phyloP scores from a whole-genome alignment of 2,329 filamentous ascomycete genomes.

The Aschersonia sp. region DNA sequence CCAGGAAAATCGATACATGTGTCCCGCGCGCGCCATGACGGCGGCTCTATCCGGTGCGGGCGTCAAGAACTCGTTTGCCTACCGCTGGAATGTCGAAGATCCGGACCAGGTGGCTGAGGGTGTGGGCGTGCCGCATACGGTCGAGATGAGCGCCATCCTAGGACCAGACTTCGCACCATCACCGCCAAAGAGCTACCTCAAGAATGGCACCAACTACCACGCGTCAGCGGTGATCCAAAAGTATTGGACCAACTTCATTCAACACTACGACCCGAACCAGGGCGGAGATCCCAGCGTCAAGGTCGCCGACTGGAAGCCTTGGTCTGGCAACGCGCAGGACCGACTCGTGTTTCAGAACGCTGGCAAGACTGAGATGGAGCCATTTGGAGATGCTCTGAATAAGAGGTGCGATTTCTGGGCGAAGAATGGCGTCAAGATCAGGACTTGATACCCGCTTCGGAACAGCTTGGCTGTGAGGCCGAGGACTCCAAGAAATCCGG shows the following conservation, averaged over 20 bases:
- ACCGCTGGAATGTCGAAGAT: conserved; percentile 56
- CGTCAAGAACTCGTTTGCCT: conserved; percentile 42
- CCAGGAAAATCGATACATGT: conserved; percentile 20
- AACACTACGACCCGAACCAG: conserved; percentile 48
- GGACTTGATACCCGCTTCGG: conserved; percentile 4
- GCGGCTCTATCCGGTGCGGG: conserved; percentile 15
- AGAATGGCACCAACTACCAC: conserved; percentile 33
- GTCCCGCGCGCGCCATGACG: conserved; percentile 17
- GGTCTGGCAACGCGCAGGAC: conserved; percentile 13
- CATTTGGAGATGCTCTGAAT: conserved; percentile 10
- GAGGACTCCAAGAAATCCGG: too few species aligned
- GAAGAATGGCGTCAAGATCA: conserved; percentile 7
- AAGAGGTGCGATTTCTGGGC: conserved; percentile 13
- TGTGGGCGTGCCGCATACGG: conserved; percentile 50
- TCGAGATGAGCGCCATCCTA: conserved; percentile 54
- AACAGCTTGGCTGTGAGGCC: too few species aligned
- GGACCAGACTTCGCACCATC: conserved; percentile 39
- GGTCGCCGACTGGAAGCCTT: conserved; percentile 25
- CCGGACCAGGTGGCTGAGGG: conserved; percentile 34
- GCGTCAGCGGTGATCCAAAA: conserved; percentile 49
- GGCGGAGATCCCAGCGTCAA: conserved; percentile 10
- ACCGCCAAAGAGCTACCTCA: conserved; percentile 41
- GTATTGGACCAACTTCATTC: conserved; percentile 65
- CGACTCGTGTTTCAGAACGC: conserved; percentile 26
- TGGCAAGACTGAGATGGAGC: conserved; percentile 25